Percentiles rank a stretch among this genome's conserved stretches.
Evolutionary conservation across 805 yeast genomes (phyloP).

Genomic region (Pichia ethanolica): DNA sequence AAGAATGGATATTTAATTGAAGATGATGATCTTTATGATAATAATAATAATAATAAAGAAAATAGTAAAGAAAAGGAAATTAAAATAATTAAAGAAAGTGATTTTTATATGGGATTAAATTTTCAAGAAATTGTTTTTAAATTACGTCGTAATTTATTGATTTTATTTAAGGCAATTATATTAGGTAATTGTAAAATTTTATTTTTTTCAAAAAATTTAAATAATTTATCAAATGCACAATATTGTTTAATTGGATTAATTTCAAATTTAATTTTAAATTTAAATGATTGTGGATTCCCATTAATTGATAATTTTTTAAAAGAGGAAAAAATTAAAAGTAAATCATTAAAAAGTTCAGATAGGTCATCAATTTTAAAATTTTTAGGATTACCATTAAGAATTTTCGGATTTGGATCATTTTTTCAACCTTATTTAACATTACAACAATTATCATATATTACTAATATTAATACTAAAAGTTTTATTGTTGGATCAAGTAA

Average conservation of each 20-base stretch:
- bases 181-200: conserved; percentile 67
- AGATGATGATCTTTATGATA: conserved; percentile 27
- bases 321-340: conserved; percentile 46
- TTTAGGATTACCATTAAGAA: conserved; percentile 80
- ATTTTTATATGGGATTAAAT: conserved; percentile 66
- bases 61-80: background rate
- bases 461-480: conserved; percentile 46
- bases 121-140: conserved; percentile 55
- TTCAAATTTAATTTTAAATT: conserved; percentile 67
- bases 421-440: conserved; percentile 93
- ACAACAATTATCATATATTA: conserved; percentile 78
- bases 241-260: conserved; percentile 76
- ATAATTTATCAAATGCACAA: conserved; percentile 72
- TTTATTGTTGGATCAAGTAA: conserved; percentile 86
- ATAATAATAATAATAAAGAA: background rate
- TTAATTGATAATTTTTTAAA: conserved; percentile 41
- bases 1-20: conserved; percentile 21
- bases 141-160: conserved; percentile 52
- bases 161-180: conserved; percentile 61
- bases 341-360: conserved; percentile 69
- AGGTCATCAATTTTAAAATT: conserved; percentile 68
- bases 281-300: conserved; percentile 79
- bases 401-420: conserved; percentile 79
- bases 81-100: conserved; percentile 41
- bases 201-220: conserved; percentile 75